These are phyloP conservation scores for Boletus rubropictus DNA, from an alignment of 768 basidiomycete genomes.

Conservation along the genomic window DNA sequence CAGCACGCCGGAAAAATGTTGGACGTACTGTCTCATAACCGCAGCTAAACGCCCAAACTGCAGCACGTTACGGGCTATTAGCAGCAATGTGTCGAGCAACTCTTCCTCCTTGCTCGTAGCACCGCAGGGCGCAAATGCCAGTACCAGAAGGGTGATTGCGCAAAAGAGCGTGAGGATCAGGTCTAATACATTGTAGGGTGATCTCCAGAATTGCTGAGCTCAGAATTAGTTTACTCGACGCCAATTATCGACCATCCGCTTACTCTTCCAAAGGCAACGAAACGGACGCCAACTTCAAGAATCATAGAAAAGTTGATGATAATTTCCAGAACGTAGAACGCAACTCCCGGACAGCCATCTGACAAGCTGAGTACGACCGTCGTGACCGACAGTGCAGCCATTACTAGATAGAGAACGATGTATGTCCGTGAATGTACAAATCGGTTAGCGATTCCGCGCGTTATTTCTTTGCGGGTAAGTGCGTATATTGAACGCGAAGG, in stretches of 20 bases:
- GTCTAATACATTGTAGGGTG: slow-evolving; percentile 88
- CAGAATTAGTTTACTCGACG: slow-evolving; percentile 2
- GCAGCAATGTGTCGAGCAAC: slow-evolving; percentile 84
- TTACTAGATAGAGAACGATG: slow-evolving; percentile 80
- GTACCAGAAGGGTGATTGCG: slow-evolving; percentile 79
- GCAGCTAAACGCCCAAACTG: slow-evolving; percentile 89
- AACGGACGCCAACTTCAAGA: slow-evolving; percentile 83
- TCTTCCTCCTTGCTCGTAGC: slow-evolving; percentile 87
- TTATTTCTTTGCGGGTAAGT: slow-evolving; percentile 76
- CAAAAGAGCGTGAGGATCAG: slow-evolving; percentile 86
- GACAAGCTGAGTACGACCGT: slow-evolving; percentile 80
- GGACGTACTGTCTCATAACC: slow-evolving; percentile 85
- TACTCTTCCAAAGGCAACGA: slow-evolving; percentile 90
- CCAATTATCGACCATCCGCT: slow-evolving; percentile 23
- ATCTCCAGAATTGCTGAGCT: slow-evolving; percentile 89
- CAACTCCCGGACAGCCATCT: slow-evolving; percentile 79
- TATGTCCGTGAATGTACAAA: slow-evolving; percentile 86
- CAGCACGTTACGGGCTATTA: slow-evolving; percentile 88
- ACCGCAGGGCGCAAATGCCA: slow-evolving; percentile 84
- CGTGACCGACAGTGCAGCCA: slow-evolving; percentile 82
- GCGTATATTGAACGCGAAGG: slow-evolving; percentile 79
- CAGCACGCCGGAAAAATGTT: neutral
- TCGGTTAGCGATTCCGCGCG: slow-evolving; percentile 80
- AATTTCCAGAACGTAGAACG: slow-evolving; percentile 86
- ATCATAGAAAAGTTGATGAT: slow-evolving; percentile 92